These are phyloP conservation scores for Amyloporia xantha DNA, from an alignment of 768 basidiomycete genomes.

Conservation along the genomic window DNA sequence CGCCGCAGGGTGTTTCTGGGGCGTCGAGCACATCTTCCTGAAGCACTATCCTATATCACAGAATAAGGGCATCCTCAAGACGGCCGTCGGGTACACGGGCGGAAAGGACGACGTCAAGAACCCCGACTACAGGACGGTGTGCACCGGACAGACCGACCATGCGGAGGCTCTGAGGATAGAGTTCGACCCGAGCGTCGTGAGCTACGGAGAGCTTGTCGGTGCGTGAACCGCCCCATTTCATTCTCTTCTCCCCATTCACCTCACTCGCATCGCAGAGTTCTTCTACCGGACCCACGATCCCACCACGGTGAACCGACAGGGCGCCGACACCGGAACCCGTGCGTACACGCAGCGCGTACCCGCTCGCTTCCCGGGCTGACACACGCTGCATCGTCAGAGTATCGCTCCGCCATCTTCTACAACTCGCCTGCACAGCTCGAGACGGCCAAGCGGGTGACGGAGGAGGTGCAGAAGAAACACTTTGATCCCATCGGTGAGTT, in stretches of 20 bases:
- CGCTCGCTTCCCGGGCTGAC: not conserved
- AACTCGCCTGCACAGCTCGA: constrained; percentile 63
- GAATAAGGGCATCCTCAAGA: constrained; percentile 70
- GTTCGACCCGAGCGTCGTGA: constrained; percentile 73
- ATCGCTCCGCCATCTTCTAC: constrained; percentile 89
- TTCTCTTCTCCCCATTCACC: not conserved
- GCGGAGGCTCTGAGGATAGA: constrained; percentile 86
- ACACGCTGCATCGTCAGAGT: constrained; percentile 45
- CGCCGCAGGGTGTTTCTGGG: constrained; percentile 78
- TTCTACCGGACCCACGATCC: constrained; percentile 95
- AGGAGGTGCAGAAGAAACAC: constrained; percentile 78
- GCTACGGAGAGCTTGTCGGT: constrained; percentile 85
- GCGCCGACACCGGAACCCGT: constrained; percentile 75
- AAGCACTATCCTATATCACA: constrained; percentile 68
- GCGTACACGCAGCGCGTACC: constrained; percentile 18
- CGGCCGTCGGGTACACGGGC: constrained; percentile 76
- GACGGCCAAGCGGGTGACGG: constrained; percentile 71
- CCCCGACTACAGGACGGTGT: constrained; percentile 72
- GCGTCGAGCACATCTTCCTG: constrained; percentile 78
- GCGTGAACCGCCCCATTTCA: constrained; percentile 27
- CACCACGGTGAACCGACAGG: constrained; percentile 76
- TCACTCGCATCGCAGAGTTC: constrained; percentile 50
- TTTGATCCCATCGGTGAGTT: constrained; percentile 56
- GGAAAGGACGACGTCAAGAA: constrained; percentile 47
- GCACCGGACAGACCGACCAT: constrained; percentile 75